Evolutionary conservation across 2,329 filamentous ascomycete genomes (phyloP).

Genomic region (Pyrenophora graminea): DNA sequence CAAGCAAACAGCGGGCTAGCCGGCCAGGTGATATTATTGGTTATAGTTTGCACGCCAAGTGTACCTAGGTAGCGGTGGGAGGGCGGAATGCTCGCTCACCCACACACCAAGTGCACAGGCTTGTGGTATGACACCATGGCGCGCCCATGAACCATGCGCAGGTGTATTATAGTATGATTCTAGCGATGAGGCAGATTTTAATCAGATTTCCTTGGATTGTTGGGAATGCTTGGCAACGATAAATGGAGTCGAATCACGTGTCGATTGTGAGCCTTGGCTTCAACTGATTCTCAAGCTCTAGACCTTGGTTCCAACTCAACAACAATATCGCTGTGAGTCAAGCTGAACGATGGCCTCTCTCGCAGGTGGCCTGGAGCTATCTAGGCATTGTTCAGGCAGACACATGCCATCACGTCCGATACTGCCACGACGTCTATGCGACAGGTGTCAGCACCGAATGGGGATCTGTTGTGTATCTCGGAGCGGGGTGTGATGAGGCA

Average conservation of each 20-base stretch:
- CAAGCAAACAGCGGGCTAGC: not conserved
- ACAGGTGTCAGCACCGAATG: conserved; percentile 4
- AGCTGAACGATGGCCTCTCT: not conserved
- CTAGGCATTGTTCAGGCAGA: not conserved
- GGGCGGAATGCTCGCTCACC: conserved; percentile 5
- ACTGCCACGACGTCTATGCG: not conserved
- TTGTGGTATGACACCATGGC: conserved; percentile 9
- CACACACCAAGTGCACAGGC: not conserved
- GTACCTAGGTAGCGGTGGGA: not conserved
- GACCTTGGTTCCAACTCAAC: no score
- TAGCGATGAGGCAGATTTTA: conserved; percentile 14
- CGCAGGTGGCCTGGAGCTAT: not conserved
- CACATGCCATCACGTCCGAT: not conserved
- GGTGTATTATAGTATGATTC: not conserved
- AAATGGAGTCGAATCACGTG: not conserved
- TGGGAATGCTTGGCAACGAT: conserved; percentile 1
- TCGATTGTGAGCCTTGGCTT: no score
- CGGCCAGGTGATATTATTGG: conserved; percentile 6
- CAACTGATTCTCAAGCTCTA: no score
- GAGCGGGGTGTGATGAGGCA: not conserved
- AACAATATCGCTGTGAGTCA: not conserved
- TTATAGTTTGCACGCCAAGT: conserved; percentile 10
- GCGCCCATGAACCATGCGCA: not conserved
- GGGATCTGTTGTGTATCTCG: not conserved
- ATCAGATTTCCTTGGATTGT: conserved; percentile 9